These are phyloP conservation scores for Globisporangium carolinianum DNA, from an alignment of 352 stramenopile genomes.

Conservation along the genomic window DNA sequence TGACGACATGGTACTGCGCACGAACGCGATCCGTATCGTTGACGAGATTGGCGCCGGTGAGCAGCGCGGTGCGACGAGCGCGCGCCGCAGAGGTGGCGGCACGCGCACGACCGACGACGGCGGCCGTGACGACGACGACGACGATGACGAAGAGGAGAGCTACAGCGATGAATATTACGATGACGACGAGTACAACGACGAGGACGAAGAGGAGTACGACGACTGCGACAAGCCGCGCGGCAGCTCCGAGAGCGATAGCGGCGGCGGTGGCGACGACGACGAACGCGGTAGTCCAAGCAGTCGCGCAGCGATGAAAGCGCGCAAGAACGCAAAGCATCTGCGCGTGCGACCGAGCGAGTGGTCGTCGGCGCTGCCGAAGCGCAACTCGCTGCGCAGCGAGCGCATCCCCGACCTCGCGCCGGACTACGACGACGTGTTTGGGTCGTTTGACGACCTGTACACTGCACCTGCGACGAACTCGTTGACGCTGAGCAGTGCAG, in stretches of 20 bases:
- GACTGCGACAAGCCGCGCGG: neutral
- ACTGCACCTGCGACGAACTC: slow-evolving; percentile 5
- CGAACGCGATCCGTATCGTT: slow-evolving; percentile 43
- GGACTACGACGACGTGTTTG: slow-evolving; percentile 46
- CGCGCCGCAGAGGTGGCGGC: neutral
- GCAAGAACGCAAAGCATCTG: slow-evolving; percentile 4
- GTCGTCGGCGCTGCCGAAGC: slow-evolving; percentile 4
- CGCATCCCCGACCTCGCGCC: slow-evolving; percentile 10
- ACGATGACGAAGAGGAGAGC: slow-evolving; percentile 14
- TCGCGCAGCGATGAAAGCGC: neutral
- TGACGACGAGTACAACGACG: slow-evolving; percentile 10
- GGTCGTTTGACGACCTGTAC: slow-evolving; percentile 56
- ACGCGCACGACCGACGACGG: slow-evolving; percentile 14
- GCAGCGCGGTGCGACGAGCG: slow-evolving; percentile 12
- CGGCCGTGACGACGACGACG: slow-evolving; percentile 25
- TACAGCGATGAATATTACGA: slow-evolving; percentile 16
- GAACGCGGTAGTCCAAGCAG: no score
- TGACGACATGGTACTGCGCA: slow-evolving; percentile 45
- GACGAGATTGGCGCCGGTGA: slow-evolving; percentile 14
- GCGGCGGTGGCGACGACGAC: no score
- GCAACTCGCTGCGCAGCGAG: slow-evolving; percentile 16
- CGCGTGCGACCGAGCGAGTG: slow-evolving; percentile 1
- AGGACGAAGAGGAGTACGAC: slow-evolving; percentile 6
- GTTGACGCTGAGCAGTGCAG: neutral
- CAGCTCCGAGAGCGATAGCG: neutral